Conservation (phyloP, 1,139 yeast species). For the Candida sojae region DNA sequence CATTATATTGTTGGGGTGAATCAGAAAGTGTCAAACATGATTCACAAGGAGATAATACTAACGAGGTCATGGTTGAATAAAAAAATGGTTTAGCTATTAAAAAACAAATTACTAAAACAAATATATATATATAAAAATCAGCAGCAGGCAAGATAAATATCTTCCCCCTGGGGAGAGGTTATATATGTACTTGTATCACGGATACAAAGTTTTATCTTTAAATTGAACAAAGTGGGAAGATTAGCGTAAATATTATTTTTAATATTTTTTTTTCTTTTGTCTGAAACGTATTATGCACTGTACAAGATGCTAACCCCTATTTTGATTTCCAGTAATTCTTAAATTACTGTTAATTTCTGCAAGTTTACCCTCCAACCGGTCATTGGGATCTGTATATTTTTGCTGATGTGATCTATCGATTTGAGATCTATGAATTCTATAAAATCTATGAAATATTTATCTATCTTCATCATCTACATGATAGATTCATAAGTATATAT, state of each 20-base stretch:
- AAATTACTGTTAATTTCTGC: too few species aligned
- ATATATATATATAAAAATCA: neutral
- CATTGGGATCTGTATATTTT: too few species aligned
- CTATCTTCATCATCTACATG: too few species aligned
- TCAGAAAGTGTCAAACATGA: slow-evolving; percentile 15
- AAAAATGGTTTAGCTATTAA: neutral
- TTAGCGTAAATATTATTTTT: neutral
- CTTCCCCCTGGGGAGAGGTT: too few species aligned
- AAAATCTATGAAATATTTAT: too few species aligned
- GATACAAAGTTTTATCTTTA: neutral
- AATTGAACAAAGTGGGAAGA: neutral
- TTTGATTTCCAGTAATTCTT: neutral
- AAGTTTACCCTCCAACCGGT: too few species aligned
- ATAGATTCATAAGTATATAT: too few species aligned
- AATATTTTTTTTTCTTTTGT: neutral
- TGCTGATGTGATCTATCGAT: too few species aligned
- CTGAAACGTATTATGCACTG: neutral
- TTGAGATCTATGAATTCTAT: too few species aligned
- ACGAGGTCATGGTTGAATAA: neutral
- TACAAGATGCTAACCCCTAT: neutral
- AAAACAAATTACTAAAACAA: too few species aligned
- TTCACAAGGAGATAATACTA: slow-evolving; percentile 16
- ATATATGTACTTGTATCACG: too few species aligned
- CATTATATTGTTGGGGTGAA: slow-evolving; percentile 9
- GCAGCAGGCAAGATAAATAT: too few species aligned